Base-by-base conservation (phyloP, 2,329 filamentous ascomycete species). In the Penicillium sp. region DNA sequence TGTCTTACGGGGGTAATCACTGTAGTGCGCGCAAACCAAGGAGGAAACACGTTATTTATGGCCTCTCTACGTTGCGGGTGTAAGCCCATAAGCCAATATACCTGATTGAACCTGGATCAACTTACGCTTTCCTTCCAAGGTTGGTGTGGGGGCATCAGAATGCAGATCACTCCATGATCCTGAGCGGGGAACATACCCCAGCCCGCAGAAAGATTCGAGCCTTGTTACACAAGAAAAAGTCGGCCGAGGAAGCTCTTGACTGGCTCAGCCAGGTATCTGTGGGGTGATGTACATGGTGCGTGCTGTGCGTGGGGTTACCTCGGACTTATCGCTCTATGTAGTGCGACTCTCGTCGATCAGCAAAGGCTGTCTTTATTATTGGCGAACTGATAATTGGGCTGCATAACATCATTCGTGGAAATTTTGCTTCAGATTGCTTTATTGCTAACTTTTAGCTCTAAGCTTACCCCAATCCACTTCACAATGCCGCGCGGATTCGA, bases 401-500 rank as follows among this genome's bases (percentile, higher is more conserved):
- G 46, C 31, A 39, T 8, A 9, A 33, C 31, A 39, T 19, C 0
- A 37, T n/a, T n/a, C 33, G 33, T 37, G 33, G 33, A 9, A 37
- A 9, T 29, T 10, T 11, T 10, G 9, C 2, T 29, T 29, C 27
- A 10, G 9, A 11, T 29, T 29, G 14, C 35, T 13, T 22, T 21
- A 9, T 29, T 7, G 27, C 27, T 29, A 11, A 29, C 10, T 24
- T 24, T 5, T 11, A 29, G 9, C 27, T 29, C 27, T 29, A 29
- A 29, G 27, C 27, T 29, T 29, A 11, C 11, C 27, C 27, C 2
- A 13, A 21, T 29, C n/a, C 26, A 29, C 8, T n/a, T 22, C 57
- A 66, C 11, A 56, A 29, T 7, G 63, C 58, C 11, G 59, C 61
- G 8, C 57, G 57, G 16, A 63, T 49, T 48, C 59, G 52, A 14